These are phyloP conservation scores for Fusarium annulatum DNA, from an alignment of 2,329 filamentous ascomycete species.

Conservation along the genomic window DNA sequence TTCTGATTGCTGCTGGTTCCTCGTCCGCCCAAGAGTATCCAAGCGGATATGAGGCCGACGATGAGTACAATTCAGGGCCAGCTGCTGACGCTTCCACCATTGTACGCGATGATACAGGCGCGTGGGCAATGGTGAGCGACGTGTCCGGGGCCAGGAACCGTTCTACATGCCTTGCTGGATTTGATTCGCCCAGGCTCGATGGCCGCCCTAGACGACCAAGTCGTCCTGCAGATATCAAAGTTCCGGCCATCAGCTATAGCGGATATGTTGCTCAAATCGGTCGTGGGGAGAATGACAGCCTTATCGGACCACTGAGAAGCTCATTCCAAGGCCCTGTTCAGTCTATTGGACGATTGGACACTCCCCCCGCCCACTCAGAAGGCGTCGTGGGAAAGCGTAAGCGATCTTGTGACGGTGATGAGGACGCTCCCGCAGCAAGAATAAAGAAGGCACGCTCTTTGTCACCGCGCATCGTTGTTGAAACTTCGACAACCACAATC, in stretches of 20 bases:
- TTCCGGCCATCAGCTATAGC: neutral
- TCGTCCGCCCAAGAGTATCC: neutral
- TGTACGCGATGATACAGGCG: neutral
- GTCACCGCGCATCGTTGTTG: neutral
- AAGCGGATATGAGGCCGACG: neutral
- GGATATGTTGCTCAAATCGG: neutral
- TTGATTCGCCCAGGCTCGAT: neutral
- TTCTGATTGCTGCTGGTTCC: neutral
- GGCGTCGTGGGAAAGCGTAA: neutral
- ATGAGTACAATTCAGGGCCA: neutral
- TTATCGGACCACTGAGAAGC: neutral
- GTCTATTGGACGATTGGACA: neutral
- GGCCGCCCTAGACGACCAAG: neutral
- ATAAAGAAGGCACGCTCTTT: slow-evolving; percentile 7
- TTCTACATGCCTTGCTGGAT: neutral
- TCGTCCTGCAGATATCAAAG: neutral
- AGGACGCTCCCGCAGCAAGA: neutral
- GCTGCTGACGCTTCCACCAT: neutral
- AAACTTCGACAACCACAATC: neutral
- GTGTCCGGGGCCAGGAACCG: neutral
- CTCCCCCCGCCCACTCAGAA: neutral
- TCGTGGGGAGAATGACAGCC: neutral
- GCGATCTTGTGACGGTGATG: slow-evolving; percentile 6
- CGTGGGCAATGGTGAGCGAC: neutral
- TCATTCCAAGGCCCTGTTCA: neutral